phyloP scores from a whole-genome alignment of 257 asterid genomes.

The Gardenia jasminoides region DNA sequence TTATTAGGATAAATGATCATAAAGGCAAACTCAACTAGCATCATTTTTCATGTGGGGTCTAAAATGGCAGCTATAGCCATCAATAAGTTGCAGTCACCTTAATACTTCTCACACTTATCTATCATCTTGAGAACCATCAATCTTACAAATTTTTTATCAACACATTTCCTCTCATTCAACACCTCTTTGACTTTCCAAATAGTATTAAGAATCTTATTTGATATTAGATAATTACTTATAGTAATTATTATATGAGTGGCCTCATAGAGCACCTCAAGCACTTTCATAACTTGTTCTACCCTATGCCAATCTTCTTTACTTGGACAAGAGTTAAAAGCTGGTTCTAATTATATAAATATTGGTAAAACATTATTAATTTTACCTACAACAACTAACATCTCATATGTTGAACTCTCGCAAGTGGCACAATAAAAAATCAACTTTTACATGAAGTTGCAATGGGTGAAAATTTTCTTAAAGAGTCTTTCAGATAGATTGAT shows the following conservation, averaged over 20 bases:
- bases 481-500: not conserved
- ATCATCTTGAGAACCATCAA: no score
- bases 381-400: not conserved
- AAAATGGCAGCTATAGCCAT: no score
- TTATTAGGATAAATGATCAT: no score
- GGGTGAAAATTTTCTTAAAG: not conserved
- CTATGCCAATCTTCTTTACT: no score
- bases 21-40: no score
- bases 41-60: no score
- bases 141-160: not conserved
- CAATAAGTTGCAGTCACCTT: no score
- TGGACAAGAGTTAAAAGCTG: no score
- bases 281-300: no score
- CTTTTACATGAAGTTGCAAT: not conserved
- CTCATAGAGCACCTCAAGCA: not conserved
- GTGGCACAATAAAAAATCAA: not conserved
- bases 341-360: not conserved
- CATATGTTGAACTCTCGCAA: not conserved
- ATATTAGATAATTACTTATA: not conserved
- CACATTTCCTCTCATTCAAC: not conserved
- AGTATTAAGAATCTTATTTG: not conserved
- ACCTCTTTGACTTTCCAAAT: conserved; percentile 4
- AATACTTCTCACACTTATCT: no score
- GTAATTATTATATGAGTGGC: conserved; percentile 12
- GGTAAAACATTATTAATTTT: not conserved